Evolutionary conservation across 345 rosid genomes (phyloP).

Genomic region (Eucalyptus curtisii): DNA sequence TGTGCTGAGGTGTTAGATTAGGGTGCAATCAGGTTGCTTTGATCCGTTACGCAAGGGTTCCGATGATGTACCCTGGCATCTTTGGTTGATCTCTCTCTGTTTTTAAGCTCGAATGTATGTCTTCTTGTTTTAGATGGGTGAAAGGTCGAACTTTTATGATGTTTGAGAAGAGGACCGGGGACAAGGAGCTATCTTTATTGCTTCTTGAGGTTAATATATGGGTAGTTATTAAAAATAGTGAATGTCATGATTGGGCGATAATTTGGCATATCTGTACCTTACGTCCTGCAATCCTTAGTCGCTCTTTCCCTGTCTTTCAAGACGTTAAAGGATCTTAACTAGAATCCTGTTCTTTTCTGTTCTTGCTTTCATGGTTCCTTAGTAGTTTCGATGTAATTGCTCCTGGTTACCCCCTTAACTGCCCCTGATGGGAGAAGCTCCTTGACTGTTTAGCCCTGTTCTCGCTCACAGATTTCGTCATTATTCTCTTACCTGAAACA

Average conservation of each 20-base stretch:
- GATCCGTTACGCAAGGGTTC: not conserved
- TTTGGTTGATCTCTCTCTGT: not conserved
- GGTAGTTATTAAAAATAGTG: not conserved
- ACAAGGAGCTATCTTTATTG: not conserved
- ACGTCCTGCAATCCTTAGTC: not conserved
- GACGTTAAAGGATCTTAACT: not conserved
- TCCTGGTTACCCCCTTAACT: not conserved
- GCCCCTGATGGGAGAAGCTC: not conserved
- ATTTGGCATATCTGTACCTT: not conserved
- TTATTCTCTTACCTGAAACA: not conserved
- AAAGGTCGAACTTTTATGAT: not conserved
- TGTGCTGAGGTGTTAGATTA: not conserved
- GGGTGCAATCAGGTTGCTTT: not conserved
- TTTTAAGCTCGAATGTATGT: not conserved
- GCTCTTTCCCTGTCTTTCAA: not conserved
- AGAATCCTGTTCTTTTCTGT: not conserved
- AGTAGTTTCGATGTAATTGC: not conserved
- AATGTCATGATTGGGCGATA: not conserved
- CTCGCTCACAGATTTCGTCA: not conserved
- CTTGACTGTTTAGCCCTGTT: not conserved
- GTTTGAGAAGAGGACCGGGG: not conserved
- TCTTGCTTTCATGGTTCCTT: not conserved
- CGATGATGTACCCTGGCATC: not conserved
- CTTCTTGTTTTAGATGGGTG: not conserved
- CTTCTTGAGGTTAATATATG: not conserved